A percentile compares a stretch with the other conserved stretches of the same genome.
phyloP scores from a whole-genome alignment of 2,329 filamentous ascomycete species.

The Phaeosphaeria sp. region DNA sequence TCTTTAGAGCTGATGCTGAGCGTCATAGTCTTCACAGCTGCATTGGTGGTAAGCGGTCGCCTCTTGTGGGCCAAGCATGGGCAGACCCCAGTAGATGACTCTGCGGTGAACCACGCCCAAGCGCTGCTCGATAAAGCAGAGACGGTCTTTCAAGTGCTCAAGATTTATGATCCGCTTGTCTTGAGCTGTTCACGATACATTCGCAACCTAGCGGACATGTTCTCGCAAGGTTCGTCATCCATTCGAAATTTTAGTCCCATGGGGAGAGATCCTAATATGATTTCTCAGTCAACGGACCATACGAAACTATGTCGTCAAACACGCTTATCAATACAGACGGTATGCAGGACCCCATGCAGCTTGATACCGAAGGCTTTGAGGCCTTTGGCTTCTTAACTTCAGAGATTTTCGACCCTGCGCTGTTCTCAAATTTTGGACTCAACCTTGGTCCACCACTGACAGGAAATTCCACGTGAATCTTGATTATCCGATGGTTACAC shows the following conservation, averaged over 20 bases:
- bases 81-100: background rate
- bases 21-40: background rate
- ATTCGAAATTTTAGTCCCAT: background rate
- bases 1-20: too few species aligned
- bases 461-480: background rate
- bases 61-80: background rate
- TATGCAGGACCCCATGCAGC: background rate
- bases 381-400: background rate
- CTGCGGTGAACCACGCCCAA: background rate
- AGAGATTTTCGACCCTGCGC: background rate
- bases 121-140: background rate
- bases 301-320: too few species aligned
- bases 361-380: background rate
- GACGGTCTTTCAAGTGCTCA: background rate
- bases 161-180: background rate
- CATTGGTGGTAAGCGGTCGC: background rate
- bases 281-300: too few species aligned
- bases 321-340: too few species aligned
- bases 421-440: background rate
- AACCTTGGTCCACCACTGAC: background rate
- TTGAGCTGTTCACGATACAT: background rate
- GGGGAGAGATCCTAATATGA: too few species aligned
- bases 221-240: background rate
- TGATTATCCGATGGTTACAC: too few species aligned
- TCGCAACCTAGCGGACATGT: background rate